Conservation (phyloP, 192 early-diverging fungal species). For the Backusella psychrophila region DNA sequence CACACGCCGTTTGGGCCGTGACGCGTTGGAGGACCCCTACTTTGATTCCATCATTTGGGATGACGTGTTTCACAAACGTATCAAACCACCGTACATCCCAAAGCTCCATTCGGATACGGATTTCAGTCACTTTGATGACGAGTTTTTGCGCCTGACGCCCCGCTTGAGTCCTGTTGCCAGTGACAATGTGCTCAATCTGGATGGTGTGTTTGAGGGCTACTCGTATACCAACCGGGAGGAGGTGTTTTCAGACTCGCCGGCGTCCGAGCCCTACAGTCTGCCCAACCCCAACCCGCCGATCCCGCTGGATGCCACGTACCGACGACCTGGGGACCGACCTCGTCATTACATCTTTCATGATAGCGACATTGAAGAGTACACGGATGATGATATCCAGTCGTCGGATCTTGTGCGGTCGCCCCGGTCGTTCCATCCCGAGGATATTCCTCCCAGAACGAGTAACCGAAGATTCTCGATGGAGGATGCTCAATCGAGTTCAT, state of each 20-base stretch:
- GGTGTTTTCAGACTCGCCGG: neutral
- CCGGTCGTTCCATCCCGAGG: neutral
- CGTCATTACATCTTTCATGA: neutral
- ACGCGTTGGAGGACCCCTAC: slow-evolving; percentile 72
- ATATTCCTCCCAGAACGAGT: neutral
- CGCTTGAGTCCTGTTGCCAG: slow-evolving; percentile 29
- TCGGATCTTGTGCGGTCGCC: neutral
- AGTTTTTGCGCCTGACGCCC: slow-evolving; percentile 48
- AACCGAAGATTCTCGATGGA: neutral
- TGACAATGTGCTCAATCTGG: neutral
- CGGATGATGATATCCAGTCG: neutral
- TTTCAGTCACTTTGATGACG: slow-evolving; percentile 53
- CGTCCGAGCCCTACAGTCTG: neutral
- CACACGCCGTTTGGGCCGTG: slow-evolving; percentile 54
- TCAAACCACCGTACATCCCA: slow-evolving; percentile 69
- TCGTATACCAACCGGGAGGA: slow-evolving; percentile 20
- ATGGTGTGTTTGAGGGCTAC: slow-evolving; percentile 24
- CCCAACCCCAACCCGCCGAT: neutral
- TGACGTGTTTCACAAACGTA: slow-evolving; percentile 52
- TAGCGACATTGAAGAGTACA: neutral
- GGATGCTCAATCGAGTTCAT: slow-evolving; percentile 2
- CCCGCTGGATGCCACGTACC: neutral
- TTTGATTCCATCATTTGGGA: slow-evolving; percentile 77
- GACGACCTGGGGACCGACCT: neutral
- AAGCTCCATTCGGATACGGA: slow-evolving; percentile 46